Conservation (phyloP, 1,139 yeast genomes). For the Hansenula sp. region DNA sequence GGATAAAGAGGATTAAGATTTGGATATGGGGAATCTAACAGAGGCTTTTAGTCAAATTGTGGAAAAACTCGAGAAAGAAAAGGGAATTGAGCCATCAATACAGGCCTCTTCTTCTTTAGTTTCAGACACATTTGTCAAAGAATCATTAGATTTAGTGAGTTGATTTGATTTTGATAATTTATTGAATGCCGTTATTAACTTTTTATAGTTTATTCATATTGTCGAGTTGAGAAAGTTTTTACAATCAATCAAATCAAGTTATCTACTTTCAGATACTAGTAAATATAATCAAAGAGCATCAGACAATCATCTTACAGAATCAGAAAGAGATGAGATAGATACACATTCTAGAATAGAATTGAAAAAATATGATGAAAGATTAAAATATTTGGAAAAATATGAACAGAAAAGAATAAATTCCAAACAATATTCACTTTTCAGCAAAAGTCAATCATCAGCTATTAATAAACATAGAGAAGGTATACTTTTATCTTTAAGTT, state of each 20-base stretch:
- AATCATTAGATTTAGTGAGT: conserved; percentile 40
- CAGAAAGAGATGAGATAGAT: conserved; percentile 51
- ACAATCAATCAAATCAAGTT: conserved; percentile 37
- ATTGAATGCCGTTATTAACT: too few relatives aligned
- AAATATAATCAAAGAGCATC: conserved; percentile 2
- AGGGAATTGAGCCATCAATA: conserved; percentile 6
- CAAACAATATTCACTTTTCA: conserved; percentile 15
- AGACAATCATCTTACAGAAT: conserved; percentile 28
- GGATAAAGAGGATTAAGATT: background rate
- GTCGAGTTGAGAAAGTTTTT: conserved; percentile 37
- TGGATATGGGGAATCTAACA: conserved; percentile 48
- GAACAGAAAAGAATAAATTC: conserved; percentile 39
- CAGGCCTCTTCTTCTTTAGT: conserved; percentile 15
- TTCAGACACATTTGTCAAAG: conserved; percentile 49
- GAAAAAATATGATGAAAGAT: conserved; percentile 46
- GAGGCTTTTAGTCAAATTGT: conserved; percentile 48
- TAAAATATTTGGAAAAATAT: conserved; percentile 45
- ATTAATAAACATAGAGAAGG: conserved; percentile 26
- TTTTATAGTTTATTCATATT: conserved; percentile 27
- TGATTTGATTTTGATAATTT: too few relatives aligned
- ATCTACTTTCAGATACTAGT: conserved; percentile 29
- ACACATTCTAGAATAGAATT: conserved; percentile 48
- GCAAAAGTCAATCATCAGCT: conserved; percentile 23
- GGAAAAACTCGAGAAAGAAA: conserved; percentile 31
- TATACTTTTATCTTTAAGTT: conserved; percentile 36